Evolutionary conservation across 1,284 basidiomycete species (phyloP), one percentile per base, ranked within the genome.

Genomic region (Melampsora larici-populina): DNA sequence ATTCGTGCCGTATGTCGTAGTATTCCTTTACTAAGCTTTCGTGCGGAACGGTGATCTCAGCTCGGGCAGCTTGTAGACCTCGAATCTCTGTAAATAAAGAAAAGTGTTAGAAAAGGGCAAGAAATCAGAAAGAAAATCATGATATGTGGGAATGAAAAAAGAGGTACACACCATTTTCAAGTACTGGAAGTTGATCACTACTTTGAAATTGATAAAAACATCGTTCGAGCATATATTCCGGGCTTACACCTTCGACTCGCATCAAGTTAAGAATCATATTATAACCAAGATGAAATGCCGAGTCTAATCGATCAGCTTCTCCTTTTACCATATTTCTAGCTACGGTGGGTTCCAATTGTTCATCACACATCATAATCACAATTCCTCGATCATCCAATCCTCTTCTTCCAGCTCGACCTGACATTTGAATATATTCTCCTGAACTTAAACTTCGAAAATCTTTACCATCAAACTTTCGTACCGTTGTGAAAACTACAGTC

Each of bases 311-410:
- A 84, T 99, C 97, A 7, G 97, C 95, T 86, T 97, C 92, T 70
- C 97, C 97, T 85, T 98, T 98, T 84, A 99, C 92, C 97, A 99
- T 99, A 75, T 88, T 89, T 87, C 97, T 99, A 65, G 97, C 96
- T 0, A 91, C 89, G 2, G 89, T 85, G 0, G 97, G 95, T 82
- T 99, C 97, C 70, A 99, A 87, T 86, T 97, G 97, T 86, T 97
- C 94, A 85, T 99, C 96, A 83, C 92, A 93, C 97, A 99, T 99
- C 94, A 99, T 94, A 82, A 99, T 98, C 80, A 99, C 97, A 76
- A 99, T 94, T 79, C 97, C 97, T n/a, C 97, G 90, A 80, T 98
- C 96, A 84, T 99, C 97, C 78, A 99, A 86, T 64, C 97, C 97
- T 86, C 97, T 90, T 83, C 97, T 90, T 81, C 97, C 97, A 5